These are phyloP conservation scores for Sarocladium brachiariae DNA, from an alignment of 2,329 filamentous ascomycete species.

Conservation along the genomic window DNA sequence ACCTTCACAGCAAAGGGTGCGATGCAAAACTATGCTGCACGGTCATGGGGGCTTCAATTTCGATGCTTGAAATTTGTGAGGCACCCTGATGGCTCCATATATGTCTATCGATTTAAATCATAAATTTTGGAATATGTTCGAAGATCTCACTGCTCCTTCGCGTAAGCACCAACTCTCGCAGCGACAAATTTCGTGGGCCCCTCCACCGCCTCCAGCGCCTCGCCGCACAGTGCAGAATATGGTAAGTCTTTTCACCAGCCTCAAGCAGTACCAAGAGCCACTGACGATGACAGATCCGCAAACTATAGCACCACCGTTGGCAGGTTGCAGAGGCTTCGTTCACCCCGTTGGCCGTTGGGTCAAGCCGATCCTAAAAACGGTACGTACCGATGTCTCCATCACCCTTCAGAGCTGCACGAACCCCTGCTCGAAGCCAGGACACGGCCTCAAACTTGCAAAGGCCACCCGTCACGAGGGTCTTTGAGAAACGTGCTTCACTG, in stretches of 20 bases:
- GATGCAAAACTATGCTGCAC: background rate
- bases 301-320: background rate
- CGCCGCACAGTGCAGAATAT: background rate
- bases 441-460: constrained; percentile 8
- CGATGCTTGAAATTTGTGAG: background rate
- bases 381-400: constrained; percentile 3
- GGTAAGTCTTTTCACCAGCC: background rate
- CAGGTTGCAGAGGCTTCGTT: too few species aligned
- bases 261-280: too few species aligned
- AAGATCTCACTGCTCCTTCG: background rate
- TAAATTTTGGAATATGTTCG: background rate
- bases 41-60: constrained; percentile 2
- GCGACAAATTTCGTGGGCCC: background rate
- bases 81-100: too few species aligned
- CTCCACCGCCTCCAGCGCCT: constrained; percentile 7
- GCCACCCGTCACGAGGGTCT: constrained; percentile 3
- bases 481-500: constrained; percentile 1
- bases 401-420: background rate
- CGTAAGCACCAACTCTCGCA: background rate
- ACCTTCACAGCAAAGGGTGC: background rate
- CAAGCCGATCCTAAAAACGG: too few species aligned
- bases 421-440: background rate
- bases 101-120: background rate
- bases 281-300: too few species aligned
- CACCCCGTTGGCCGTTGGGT: too few species aligned